Evolutionary conservation across 2,329 filamentous ascomycete species (phyloP).

Genomic region (Neonectria coccinea): DNA sequence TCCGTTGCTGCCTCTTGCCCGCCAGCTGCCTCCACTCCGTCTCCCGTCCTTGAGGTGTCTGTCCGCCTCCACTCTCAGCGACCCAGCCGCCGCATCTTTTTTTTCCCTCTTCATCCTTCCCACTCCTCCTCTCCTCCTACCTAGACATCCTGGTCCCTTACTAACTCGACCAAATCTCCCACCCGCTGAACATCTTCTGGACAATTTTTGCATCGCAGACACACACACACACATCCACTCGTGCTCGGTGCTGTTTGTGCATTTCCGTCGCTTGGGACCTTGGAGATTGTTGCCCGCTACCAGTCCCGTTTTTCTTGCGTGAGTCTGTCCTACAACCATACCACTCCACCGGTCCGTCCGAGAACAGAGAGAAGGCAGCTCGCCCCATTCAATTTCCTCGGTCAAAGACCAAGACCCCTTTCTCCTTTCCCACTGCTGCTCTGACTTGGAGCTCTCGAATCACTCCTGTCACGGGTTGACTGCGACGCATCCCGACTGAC

Average conservation of each 20-base stretch:
- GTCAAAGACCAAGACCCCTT: conserved; percentile 11
- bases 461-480: conserved; percentile 9
- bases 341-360: conserved; percentile 25
- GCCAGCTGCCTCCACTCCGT: conserved; percentile 29
- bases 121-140: conserved; percentile 26
- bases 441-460: background rate
- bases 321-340: conserved; percentile 38
- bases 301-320: conserved; percentile 39
- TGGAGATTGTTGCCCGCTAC: conserved; percentile 45
- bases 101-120: conserved; percentile 35
- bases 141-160: conserved; percentile 38
- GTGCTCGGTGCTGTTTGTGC: conserved; percentile 38
- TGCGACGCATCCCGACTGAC: conserved; percentile 31
- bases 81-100: conserved; percentile 31
- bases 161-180: conserved; percentile 28
- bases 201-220: conserved; percentile 33
- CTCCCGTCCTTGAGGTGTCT: conserved; percentile 6
- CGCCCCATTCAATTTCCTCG: conserved; percentile 32
- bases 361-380: conserved; percentile 12
- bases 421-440: conserved; percentile 17
- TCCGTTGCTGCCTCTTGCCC: background rate
- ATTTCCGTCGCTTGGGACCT: conserved; percentile 41
- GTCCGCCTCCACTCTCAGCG: conserved; percentile 19
- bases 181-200: conserved; percentile 14
- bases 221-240: background rate